These are phyloP conservation scores for Boletus pseudo-olivaceus DNA, from an alignment of 768 basidiomycete species.

Conservation along the genomic window DNA sequence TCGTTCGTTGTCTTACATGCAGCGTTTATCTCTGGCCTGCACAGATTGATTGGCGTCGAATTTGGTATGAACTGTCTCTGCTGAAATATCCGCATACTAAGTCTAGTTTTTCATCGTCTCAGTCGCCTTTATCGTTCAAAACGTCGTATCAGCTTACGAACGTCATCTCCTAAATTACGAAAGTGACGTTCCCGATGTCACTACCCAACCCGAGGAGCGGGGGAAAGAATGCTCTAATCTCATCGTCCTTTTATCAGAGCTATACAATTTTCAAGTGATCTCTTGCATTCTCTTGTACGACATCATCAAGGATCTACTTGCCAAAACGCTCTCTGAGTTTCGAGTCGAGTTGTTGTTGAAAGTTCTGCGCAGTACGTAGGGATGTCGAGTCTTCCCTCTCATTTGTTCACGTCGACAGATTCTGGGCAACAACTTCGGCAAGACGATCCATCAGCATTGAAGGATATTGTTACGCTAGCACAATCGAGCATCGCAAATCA, in stretches of 20 bases:
- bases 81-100: not conserved
- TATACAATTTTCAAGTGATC: constrained; percentile 96
- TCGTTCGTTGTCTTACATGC: constrained; percentile 89
- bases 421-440: constrained; percentile 89
- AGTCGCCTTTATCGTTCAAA: constrained; percentile 86
- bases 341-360: constrained; percentile 86
- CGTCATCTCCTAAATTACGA: constrained; percentile 42
- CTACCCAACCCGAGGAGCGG: constrained; percentile 33
- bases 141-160: constrained; percentile 65
- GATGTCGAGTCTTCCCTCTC: not conserved
- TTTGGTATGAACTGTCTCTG: constrained; percentile 61
- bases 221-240: constrained; percentile 92
- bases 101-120: not conserved
- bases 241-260: constrained; percentile 80
- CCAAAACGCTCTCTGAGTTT: constrained; percentile 64
- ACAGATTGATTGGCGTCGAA: constrained; percentile 80
- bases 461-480: constrained; percentile 84
- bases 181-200: constrained; percentile 2
- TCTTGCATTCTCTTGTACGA: constrained; percentile 90
- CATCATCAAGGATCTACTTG: constrained; percentile 72
- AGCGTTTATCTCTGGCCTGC: constrained; percentile 75
- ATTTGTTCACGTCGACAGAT: constrained; percentile 44
- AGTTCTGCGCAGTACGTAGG: constrained; percentile 67
- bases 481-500: constrained; percentile 63
- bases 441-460: constrained; percentile 89